These are phyloP conservation scores for Medicago arabica DNA, from an alignment of 306 rosid species.

Conservation along the genomic window DNA sequence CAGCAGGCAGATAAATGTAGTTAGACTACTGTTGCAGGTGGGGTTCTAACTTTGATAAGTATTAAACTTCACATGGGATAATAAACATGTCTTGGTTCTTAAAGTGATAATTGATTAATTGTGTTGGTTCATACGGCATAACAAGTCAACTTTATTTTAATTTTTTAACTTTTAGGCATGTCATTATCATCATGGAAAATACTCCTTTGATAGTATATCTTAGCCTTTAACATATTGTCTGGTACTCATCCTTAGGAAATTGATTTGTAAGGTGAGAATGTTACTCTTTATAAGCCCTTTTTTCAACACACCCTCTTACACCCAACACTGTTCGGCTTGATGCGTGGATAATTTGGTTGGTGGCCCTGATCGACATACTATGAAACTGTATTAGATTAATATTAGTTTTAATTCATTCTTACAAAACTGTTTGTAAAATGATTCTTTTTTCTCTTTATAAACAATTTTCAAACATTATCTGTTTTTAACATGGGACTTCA, in stretches of 20 bases:
- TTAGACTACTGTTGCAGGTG: constrained; percentile 64
- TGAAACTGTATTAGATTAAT: too few species aligned
- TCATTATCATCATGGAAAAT: background rate
- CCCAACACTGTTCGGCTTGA: background rate
- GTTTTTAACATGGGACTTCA: background rate
- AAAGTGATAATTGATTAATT: constrained; percentile 25
- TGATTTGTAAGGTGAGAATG: too few species aligned
- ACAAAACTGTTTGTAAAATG: background rate
- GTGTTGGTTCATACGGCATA: constrained; percentile 6
- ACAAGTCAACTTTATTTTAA: background rate
- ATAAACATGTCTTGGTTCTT: constrained; percentile 18
- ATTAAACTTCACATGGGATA: constrained; percentile 33
- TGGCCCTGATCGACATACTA: too few species aligned
- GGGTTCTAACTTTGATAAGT: constrained; percentile 37
- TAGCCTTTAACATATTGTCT: background rate
- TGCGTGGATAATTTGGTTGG: background rate
- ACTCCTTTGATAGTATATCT: background rate
- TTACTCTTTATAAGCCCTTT: background rate
- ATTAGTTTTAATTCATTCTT: background rate
- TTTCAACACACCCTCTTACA: background rate
- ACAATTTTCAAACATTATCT: background rate
- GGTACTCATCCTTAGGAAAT: too few species aligned
- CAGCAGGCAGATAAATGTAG: constrained; percentile 64
- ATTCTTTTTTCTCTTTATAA: too few species aligned
- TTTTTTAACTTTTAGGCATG: background rate